phyloP scores from a whole-genome alignment of 345 rosid genomes.

The Abelmoschus esculentus region DNA sequence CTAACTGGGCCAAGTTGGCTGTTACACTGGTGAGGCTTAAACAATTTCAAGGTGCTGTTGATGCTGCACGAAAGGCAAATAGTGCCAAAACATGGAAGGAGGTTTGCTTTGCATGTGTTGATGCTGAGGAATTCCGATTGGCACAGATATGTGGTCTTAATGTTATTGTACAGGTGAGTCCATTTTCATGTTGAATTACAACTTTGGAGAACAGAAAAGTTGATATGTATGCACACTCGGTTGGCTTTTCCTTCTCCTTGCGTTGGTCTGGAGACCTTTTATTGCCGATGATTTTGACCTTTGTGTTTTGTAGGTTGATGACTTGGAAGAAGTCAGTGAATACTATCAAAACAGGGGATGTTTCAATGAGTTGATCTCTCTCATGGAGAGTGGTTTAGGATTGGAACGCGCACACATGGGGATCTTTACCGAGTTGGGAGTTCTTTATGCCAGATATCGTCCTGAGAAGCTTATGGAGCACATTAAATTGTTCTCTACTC shows the following conservation, averaged over 20 bases:
- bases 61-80: conserved; percentile 97
- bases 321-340: background rate
- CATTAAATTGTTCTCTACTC: conserved; percentile 89
- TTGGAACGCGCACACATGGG: conserved; percentile 99
- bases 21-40: conserved; percentile 85
- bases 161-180: conserved; percentile 75
- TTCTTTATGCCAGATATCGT: conserved; percentile 92
- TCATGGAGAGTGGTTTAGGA: conserved; percentile 98
- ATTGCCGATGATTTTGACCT: background rate
- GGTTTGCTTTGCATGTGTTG: conserved; percentile 98
- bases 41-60: conserved; percentile 98
- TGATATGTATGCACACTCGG: background rate
- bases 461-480: conserved; percentile 97
- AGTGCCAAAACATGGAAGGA: conserved; percentile 99
- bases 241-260: background rate
- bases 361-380: conserved; percentile 92
- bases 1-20: conserved; percentile 99
- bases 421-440: conserved; percentile 96
- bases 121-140: conserved; percentile 93
- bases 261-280: background rate
- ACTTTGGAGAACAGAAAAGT: background rate
- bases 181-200: conserved; percentile 2
- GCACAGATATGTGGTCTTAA: conserved; percentile 98
- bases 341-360: conserved; percentile 57
- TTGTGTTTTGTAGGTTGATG: background rate